Percentiles rank a stretch among this genome's conserved stretches.
Evolutionary conservation across 768 basidiomycete species (phyloP).

Genomic region (Pulveroboletus sp.): DNA sequence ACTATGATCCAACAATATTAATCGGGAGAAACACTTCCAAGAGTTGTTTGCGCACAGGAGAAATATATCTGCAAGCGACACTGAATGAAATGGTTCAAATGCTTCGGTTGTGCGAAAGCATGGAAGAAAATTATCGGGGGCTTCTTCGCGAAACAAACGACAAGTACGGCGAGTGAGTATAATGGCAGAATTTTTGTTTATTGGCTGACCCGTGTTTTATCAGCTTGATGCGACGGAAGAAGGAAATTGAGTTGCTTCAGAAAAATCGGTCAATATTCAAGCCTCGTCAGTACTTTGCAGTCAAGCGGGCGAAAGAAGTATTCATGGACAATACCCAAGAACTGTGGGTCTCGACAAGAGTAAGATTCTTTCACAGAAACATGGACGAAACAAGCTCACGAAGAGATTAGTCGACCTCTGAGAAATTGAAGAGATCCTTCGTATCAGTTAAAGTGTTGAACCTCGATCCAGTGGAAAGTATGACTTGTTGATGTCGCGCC

Average conservation of each 20-base stretch:
- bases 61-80: constrained; percentile 5
- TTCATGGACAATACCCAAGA: background rate
- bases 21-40: background rate
- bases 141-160: background rate
- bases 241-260: background rate
- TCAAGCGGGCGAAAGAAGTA: background rate
- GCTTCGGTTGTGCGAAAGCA: background rate
- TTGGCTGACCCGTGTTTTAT: background rate
- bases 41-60: background rate
- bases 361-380: background rate
- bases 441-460: background rate
- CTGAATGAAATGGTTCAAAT: constrained; percentile 10
- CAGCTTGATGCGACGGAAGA: background rate
- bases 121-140: background rate
- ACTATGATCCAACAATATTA: background rate
- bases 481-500: background rate
- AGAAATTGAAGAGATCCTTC: background rate
- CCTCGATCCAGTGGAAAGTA: constrained; percentile 1
- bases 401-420: constrained; percentile 2
- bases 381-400: background rate
- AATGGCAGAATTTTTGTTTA: background rate
- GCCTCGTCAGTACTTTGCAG: background rate
- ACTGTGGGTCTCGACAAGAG: constrained; percentile 1
- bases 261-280: background rate
- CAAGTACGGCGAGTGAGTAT: constrained; percentile 3